Evolutionary conservation across 148 eudicot genomes (phyloP), one percentile per base, ranked within the genome.

Genomic region (Rhododendron simsii): DNA sequence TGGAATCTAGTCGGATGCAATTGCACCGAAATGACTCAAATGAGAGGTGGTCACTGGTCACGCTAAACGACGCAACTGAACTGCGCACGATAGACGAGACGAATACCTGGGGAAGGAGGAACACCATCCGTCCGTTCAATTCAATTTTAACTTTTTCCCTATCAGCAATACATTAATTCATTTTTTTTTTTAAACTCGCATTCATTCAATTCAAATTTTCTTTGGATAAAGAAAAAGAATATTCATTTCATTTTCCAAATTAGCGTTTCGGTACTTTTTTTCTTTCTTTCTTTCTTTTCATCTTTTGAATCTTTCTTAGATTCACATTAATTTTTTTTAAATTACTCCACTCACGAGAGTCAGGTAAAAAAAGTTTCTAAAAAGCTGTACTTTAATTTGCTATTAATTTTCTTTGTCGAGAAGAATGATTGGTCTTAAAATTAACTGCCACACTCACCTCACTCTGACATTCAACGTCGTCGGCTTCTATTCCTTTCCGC

Each of bases 401-500:
- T 41, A 47, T 1, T 8, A 47, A 47, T 51, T 53, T 13, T 13
- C 16, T 53, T 53, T 55, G 18, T 55, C 61, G 61, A 16, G 61
- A 55, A 55, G 61, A 55, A 55, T 55, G 61, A 18, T 55, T 16
- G 61, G 23, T 55, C 61, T 3, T 18, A 18, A 55, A 16, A 16
- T 3, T 16, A 55, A 18, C 61, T 5, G 18, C 61, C 61, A 16
- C 50, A 47, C 89, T 85, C 45, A 94, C 97, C 95, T 92, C 90
- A 69, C 84, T 85, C 47, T 87, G 92, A 83, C 76, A 73, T 26
- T 92, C 80, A 15, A 81, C 67, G 80, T 91, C 93, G 26, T 91
- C 93, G 0, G 48, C 73, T 74, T 92, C 92, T 55, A 80, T 80
- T 1, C 88, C 92, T 80, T 92, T 95, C 30, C 96, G 89, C 85